phyloP scores from a whole-genome alignment of 805 yeast species.

The Candida awuae region DNA sequence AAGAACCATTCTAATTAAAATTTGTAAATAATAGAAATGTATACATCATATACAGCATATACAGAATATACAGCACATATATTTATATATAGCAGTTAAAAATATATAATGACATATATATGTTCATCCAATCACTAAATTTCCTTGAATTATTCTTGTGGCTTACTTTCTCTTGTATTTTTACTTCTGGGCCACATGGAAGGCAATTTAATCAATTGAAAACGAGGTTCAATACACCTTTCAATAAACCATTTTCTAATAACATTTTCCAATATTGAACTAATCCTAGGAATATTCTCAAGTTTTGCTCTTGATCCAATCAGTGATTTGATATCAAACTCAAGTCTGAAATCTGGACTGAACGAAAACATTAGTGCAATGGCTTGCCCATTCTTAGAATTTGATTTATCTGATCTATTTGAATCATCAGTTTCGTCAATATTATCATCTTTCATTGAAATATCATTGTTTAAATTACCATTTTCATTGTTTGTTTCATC shows the following conservation, averaged over 20 bases:
- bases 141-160: neutral
- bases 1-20: constrained; percentile 52
- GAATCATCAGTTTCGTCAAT: neutral
- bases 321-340: constrained; percentile 78
- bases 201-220: constrained; percentile 77
- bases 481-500: constrained; percentile 17
- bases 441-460: neutral
- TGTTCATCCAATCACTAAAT: too few species aligned
- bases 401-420: constrained; percentile 5
- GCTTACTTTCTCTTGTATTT: constrained; percentile 38
- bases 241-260: constrained; percentile 86
- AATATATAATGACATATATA: too few species aligned
- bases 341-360: constrained; percentile 83
- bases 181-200: constrained; percentile 76
- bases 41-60: neutral
- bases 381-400: constrained; percentile 12
- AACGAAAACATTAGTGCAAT: constrained; percentile 84
- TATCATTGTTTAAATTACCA: constrained; percentile 5
- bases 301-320: constrained; percentile 90
- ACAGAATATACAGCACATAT: too few species aligned
- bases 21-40: neutral
- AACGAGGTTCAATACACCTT: constrained; percentile 89
- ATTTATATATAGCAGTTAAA: too few species aligned
- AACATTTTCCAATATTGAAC: constrained; percentile 73
- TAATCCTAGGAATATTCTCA: constrained; percentile 87